These are phyloP conservation scores for Trametes versicolor DNA, from an alignment of 1,284 basidiomycete genomes.

Conservation along the genomic window DNA sequence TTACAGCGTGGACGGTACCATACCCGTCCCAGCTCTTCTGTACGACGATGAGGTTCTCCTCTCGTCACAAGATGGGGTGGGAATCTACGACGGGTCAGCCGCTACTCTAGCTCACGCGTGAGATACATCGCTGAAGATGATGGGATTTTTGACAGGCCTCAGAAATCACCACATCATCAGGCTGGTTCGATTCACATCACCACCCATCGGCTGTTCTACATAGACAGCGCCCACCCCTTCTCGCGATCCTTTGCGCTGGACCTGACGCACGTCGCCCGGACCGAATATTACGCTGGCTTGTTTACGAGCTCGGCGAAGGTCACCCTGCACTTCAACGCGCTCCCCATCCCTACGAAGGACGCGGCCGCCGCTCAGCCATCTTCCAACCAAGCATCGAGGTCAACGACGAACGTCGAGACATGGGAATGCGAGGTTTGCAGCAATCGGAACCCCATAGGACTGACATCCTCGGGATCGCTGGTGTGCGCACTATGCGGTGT, in stretches of 20 bases:
- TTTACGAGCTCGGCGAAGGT: conserved; percentile 93
- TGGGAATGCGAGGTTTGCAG: conserved; percentile 93
- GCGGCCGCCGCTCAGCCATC: background rate
- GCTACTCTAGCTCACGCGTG: conserved; percentile 1
- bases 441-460: conserved; percentile 79
- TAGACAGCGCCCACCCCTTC: conserved; percentile 64
- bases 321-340: conserved; percentile 72
- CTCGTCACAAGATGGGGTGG: conserved; percentile 79
- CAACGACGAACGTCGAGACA: conserved; percentile 51
- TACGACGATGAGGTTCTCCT: conserved; percentile 84
- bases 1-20: conserved; percentile 71
- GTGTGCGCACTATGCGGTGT: conserved; percentile 83
- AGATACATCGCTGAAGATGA: background rate
- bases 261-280: conserved; percentile 76
- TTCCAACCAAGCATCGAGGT: conserved; percentile 26
- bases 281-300: conserved; percentile 93
- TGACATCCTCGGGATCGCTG: conserved; percentile 65
- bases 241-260: conserved; percentile 69
- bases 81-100: conserved; percentile 90
- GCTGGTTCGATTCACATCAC: conserved; percentile 81
- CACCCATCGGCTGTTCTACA: conserved; percentile 87
- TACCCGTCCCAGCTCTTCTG: conserved; percentile 76
- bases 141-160: conserved; percentile 59
- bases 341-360: conserved; percentile 25
- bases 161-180: conserved; percentile 82